Evolutionary conservation across 2,329 filamentous ascomycete genomes (phyloP), one percentile per base, ranked within the genome.

Genomic region (Talaromyces sp.): DNA sequence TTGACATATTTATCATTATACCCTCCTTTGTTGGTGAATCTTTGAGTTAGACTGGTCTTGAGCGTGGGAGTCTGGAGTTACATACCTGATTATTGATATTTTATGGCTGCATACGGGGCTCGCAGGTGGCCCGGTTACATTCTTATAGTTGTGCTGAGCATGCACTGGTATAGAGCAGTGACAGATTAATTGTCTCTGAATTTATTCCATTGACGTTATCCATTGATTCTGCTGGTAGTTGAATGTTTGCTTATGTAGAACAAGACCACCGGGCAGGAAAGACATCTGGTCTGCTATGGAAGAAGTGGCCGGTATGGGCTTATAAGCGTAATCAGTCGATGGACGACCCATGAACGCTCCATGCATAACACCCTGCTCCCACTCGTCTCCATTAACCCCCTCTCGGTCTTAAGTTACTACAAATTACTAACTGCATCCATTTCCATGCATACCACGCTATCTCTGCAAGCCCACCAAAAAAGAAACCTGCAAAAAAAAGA

Each of bases 21-120:
- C 51, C 52, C 35, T 35, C 35, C 32, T 46, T 46, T 46, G n/a
- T 46, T 46, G 43, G 21, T 46, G 43, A 24, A 46, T 31, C 21
- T 46, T 52, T 21, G 29, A 46, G 26, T 29, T 46, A 51, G 58
- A 59, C 43, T 54, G 38, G 50, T 51, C n/a, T 52, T 38, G 35
- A 59, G 58, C 58, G 58, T 59, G 32, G 57, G 58, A 59, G 58
- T 59, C 26, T n/a, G 58, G 58, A 56, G 53, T 60, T 60, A 29
- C 55, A n/a, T 38, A 38, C 43, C 19, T 46, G n/a, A 11, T 21
- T 46, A 46, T 21, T 10, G 41, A 46, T 46, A 46, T 38, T 46
- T 46, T 4, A 46, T 46, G 19, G 41, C 21, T 21, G 43, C 43
- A 19, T 3, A 24, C 9, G 43, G 17, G 35, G 8, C 7, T 35